A percentile compares a stretch with the other conserved stretches of the same genome.
Evolutionary conservation across 2,329 filamentous ascomycete species (phyloP).

Genomic region (Myriosclerotinia duriaeana): DNA sequence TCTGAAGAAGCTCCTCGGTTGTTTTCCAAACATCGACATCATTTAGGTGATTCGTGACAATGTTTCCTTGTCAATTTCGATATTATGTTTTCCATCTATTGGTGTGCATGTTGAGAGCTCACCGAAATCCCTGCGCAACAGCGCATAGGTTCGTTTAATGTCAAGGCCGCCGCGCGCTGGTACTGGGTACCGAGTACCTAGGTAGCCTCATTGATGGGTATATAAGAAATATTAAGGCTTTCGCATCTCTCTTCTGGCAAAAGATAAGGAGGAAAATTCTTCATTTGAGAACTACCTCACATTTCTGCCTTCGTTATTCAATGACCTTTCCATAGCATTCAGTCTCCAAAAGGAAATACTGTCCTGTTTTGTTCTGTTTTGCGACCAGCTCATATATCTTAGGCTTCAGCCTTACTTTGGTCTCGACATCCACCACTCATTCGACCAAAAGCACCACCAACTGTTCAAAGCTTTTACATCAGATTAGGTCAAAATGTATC

Average conservation of each 20-base stretch:
- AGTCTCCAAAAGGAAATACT: background rate
- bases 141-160: slow-evolving; percentile 7
- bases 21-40: slow-evolving; percentile 10
- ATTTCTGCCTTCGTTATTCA: background rate
- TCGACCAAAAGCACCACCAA: background rate
- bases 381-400: background rate
- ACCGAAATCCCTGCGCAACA: slow-evolving; percentile 11
- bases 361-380: background rate
- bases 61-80: background rate
- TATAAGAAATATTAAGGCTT: background rate
- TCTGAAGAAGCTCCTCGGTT: background rate
- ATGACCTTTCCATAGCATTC: background rate
- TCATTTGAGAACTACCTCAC: background rate
- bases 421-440: background rate
- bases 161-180: background rate
- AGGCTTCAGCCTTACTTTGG: background rate
- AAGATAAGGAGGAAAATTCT: background rate
- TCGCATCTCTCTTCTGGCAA: background rate
- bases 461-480: background rate
- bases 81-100: background rate
- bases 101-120: slow-evolving; percentile 2
- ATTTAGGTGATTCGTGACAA: background rate
- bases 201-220: background rate
- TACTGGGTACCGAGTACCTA: background rate
- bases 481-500: slow-evolving; percentile 2